A percentile compares a stretch with the other conserved stretches of the same genome.
These are phyloP conservation scores for Acacia confusa DNA, from an alignment of 306 rosid species.

Conservation along the genomic window DNA sequence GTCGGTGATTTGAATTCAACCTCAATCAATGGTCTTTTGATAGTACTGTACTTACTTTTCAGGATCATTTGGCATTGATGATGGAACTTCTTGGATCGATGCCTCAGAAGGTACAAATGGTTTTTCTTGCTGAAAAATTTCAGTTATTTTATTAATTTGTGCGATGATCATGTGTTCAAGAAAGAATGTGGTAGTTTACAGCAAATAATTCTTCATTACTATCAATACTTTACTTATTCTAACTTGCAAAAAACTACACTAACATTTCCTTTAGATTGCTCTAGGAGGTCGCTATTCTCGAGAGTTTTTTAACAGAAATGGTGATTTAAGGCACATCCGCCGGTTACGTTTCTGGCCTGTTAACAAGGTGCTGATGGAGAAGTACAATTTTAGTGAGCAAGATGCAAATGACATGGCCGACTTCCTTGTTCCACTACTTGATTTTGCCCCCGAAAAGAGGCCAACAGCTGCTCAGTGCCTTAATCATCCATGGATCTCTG, in stretches of 20 bases:
- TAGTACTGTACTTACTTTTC: conserved; percentile 17
- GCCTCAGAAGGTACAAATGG: conserved; percentile 65
- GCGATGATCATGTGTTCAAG: neutral
- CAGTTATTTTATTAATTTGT: conserved; percentile 1
- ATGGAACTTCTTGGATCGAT: conserved; percentile 80
- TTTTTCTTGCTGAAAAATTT: neutral
- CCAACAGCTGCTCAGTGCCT: conserved; percentile 87
- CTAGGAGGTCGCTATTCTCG: conserved; percentile 83
- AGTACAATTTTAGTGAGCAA: conserved; percentile 75
- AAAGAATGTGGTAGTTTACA: conserved; percentile 2
- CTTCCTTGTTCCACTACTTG: conserved; percentile 70
- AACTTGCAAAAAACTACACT: conserved; percentile 16
- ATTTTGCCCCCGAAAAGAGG: conserved; percentile 75
- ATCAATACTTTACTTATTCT: neutral
- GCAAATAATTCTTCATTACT: conserved; percentile 20
- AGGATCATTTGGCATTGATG: conserved; percentile 78
- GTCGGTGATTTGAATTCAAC: neutral
- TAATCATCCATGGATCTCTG: conserved; percentile 76
- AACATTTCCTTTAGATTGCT: conserved; percentile 62
- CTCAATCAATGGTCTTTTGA: neutral
- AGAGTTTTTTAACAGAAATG: conserved; percentile 70
- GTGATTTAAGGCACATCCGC: conserved; percentile 78
- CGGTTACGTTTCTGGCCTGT: conserved; percentile 80
- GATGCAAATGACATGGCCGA: conserved; percentile 68
- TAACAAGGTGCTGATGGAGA: conserved; percentile 67